Percentiles rank a stretch among this genome's conserved stretches.
phyloP scores from a whole-genome alignment of 2,329 filamentous ascomycete genomes.

The Cladosporium velox region DNA sequence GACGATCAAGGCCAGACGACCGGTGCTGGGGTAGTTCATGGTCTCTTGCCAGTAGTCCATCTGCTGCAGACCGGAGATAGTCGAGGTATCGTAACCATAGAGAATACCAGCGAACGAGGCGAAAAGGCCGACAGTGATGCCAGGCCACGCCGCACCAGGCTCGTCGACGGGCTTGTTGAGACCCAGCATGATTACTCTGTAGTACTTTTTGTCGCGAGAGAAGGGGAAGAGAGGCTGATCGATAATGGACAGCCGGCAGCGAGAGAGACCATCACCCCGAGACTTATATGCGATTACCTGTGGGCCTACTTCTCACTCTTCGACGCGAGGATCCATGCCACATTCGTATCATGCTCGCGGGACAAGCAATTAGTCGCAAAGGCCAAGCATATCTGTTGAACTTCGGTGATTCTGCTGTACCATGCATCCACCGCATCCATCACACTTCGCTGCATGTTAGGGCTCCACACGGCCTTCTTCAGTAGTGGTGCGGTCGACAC shows the following conservation, averaged over 20 bases:
- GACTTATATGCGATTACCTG: conserved; percentile 1
- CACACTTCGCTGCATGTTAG: conserved; percentile 4
- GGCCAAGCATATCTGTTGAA: conserved; percentile 18
- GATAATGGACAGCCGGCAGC: background rate
- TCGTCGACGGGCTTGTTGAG: conserved; percentile 48
- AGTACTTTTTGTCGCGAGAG: background rate
- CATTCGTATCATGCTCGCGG: background rate
- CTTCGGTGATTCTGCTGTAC: conserved; percentile 8
- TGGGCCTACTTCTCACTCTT: background rate
- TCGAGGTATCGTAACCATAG: conserved; percentile 69
- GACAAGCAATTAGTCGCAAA: conserved; percentile 11
- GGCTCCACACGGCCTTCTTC: conserved; percentile 9
- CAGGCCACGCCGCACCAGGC: conserved; percentile 47
- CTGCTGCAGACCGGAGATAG: conserved; percentile 58
- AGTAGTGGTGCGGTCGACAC: background rate
- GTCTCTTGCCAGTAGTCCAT: conserved; percentile 31
- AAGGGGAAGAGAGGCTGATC: background rate
- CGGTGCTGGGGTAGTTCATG: conserved; percentile 30
- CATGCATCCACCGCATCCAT: background rate
- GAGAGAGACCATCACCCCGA: background rate
- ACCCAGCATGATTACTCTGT: conserved; percentile 42
- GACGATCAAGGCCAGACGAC: conserved; percentile 63
- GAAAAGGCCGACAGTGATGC: conserved; percentile 46
- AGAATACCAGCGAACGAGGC: conserved; percentile 49
- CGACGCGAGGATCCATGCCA: conserved; percentile 10